phyloP scores from a whole-genome alignment of 2,329 filamentous ascomycete species.

The Fusarium sp. region DNA sequence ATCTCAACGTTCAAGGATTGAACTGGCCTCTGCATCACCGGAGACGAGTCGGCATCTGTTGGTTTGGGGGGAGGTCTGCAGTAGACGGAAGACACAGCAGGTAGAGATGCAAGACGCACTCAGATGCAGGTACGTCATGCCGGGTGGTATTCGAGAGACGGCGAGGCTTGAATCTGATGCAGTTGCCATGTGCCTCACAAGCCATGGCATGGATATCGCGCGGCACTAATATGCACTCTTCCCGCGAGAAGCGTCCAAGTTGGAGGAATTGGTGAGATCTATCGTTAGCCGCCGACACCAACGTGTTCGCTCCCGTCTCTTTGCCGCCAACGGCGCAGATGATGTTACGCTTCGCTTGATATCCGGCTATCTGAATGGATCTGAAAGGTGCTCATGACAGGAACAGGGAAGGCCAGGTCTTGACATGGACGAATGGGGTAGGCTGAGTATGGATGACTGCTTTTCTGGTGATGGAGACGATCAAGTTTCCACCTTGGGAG shows the following conservation, averaged over 20 bases:
- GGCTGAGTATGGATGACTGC: conserved; percentile 2
- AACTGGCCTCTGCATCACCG: neutral
- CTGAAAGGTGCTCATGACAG: neutral
- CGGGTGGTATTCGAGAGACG: neutral
- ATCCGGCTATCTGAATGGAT: conserved; percentile 11
- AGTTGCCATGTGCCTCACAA: conserved; percentile 5
- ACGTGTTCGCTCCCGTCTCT: neutral
- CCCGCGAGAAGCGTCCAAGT: conserved; percentile 1
- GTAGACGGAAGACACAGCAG: neutral
- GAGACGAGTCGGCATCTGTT: neutral
- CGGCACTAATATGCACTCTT: conserved; percentile 6
- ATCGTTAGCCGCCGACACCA: neutral
- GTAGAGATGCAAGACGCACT: neutral
- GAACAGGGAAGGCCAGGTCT: neutral
- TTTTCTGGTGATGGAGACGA: neutral
- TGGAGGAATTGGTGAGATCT: neutral
- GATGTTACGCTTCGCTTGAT: conserved; percentile 7
- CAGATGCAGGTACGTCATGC: conserved; percentile 6
- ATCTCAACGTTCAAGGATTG: neutral
- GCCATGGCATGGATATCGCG: neutral
- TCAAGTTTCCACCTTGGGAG: conserved; percentile 6
- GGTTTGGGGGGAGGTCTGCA: neutral
- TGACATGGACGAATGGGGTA: neutral
- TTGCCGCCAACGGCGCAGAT: neutral
- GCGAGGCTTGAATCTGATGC: conserved; percentile 7